phyloP scores from a whole-genome alignment of 768 basidiomycete species.

The Mycena vitilis region DNA sequence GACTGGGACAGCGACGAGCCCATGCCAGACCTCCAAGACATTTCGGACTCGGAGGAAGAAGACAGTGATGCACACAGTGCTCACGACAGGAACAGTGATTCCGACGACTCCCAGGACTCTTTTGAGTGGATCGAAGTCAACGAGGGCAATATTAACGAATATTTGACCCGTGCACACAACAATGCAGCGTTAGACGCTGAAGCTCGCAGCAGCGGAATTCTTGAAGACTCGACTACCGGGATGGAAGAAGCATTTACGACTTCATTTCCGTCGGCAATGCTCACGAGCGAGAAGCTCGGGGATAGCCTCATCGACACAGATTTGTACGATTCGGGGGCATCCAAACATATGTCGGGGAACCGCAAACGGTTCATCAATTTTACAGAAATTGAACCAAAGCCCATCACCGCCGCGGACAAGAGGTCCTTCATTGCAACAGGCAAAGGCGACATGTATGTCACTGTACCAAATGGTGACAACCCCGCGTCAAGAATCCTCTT shows the following conservation, averaged over 20 bases:
- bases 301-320: slow-evolving; percentile 36
- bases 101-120: background rate
- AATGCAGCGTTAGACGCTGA: background rate
- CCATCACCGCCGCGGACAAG: slow-evolving; percentile 49
- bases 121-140: slow-evolving; percentile 4
- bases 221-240: background rate
- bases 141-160: slow-evolving; percentile 1
- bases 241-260: slow-evolving; percentile 6
- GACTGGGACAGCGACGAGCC: slow-evolving; percentile 5
- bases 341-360: slow-evolving; percentile 49
- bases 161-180: background rate
- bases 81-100: background rate
- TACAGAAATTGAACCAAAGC: slow-evolving; percentile 37
- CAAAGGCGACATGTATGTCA: slow-evolving; percentile 44
- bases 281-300: slow-evolving; percentile 7
- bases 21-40: slow-evolving; percentile 2
- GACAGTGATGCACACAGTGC: background rate
- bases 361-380: slow-evolving; percentile 45
- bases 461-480: slow-evolving; percentile 38
- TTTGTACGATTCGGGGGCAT: slow-evolving; percentile 51
- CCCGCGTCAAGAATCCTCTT: slow-evolving; percentile 39
- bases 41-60: background rate
- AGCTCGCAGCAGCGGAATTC: background rate
- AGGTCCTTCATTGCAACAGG: slow-evolving; percentile 44
- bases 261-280: slow-evolving; percentile 14